A percentile compares a stretch with the other conserved stretches of the same genome.
phyloP scores from a whole-genome alignment of 2,329 filamentous ascomycete genomes.

The Orbilia quercus region DNA sequence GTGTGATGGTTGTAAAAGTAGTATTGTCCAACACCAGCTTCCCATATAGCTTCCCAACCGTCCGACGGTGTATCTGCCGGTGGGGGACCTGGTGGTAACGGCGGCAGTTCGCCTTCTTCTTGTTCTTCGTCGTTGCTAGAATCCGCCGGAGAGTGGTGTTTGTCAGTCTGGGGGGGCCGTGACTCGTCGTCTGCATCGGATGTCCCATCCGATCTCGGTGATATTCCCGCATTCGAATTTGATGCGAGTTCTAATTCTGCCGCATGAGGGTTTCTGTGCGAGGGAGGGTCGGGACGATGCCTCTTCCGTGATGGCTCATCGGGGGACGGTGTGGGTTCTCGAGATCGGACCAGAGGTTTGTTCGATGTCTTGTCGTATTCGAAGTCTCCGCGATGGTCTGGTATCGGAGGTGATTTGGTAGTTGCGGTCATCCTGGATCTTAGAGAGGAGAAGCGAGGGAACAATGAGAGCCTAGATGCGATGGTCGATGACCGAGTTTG shows the following conservation, averaged over 20 bases:
- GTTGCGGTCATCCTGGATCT: conserved; percentile 22
- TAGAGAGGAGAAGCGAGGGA: background rate
- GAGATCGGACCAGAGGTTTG: conserved; percentile 44
- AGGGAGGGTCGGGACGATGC: conserved; percentile 30
- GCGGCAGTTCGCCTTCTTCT: conserved; percentile 60
- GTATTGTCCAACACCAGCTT: conserved; percentile 74
- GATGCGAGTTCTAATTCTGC: background rate
- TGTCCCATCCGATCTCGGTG: background rate
- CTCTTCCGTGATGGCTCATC: conserved; percentile 47
- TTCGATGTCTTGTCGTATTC: conserved; percentile 10
- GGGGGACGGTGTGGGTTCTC: conserved; percentile 25
- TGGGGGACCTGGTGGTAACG: conserved; percentile 61
- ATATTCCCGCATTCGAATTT: background rate
- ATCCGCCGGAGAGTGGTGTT: conserved; percentile 4
- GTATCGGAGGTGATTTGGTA: conserved; percentile 3
- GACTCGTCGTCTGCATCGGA: background rate
- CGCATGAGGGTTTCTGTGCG: background rate
- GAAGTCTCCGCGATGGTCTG: conserved; percentile 1
- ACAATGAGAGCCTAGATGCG: background rate
- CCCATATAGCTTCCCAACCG: conserved; percentile 86
- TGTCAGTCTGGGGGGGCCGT: background rate
- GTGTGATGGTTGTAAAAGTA: conserved; percentile 90
- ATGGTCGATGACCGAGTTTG: background rate
- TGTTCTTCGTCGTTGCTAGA: conserved; percentile 55
- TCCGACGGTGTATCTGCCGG: conserved; percentile 70